A percentile compares a stretch with the other conserved stretches of the same genome.
Evolutionary conservation across 169 alveolate species (phyloP).

Genomic region (Theileria luwenshuni): DNA sequence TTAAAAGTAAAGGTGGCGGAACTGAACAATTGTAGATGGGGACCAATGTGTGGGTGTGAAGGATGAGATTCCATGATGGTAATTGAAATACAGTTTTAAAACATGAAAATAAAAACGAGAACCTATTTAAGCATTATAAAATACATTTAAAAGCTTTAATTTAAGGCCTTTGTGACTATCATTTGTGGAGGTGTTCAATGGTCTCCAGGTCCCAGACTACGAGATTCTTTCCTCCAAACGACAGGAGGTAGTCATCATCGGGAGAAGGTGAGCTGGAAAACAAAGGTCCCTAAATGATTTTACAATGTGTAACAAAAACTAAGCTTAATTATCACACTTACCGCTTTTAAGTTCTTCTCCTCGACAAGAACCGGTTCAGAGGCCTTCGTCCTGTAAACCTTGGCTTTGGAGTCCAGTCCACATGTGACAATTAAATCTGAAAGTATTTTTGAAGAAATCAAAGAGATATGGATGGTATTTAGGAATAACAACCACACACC

Average conservation of each 20-base stretch:
- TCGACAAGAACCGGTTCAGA: conserved; percentile 26
- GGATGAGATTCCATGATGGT: not conserved
- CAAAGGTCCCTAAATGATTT: conserved; percentile 43
- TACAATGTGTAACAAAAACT: not conserved
- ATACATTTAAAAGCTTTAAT: not conserved
- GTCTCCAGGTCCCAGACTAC: conserved; percentile 55
- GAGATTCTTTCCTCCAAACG: conserved; percentile 47
- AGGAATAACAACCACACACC: too few relatives aligned
- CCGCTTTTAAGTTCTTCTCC: conserved; percentile 51
- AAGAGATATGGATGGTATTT: too few relatives aligned
- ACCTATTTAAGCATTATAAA: too few relatives aligned
- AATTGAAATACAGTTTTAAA: too few relatives aligned
- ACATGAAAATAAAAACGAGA: too few relatives aligned
- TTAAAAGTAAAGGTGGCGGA: not conserved
- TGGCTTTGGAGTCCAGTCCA: conserved; percentile 64
- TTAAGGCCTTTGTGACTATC: not conserved
- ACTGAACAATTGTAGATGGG: not conserved
- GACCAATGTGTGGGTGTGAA: conserved; percentile 4
- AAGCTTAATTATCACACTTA: not conserved
- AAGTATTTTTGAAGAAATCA: not conserved
- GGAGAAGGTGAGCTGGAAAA: conserved; percentile 38
- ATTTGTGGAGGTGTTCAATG: not conserved
- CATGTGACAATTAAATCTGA: conserved; percentile 57
- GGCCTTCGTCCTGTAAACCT: conserved; percentile 32
- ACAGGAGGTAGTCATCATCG: conserved; percentile 42